phyloP scores from a whole-genome alignment of 1,284 basidiomycete species.

The Fistulinella cinereoalba region DNA sequence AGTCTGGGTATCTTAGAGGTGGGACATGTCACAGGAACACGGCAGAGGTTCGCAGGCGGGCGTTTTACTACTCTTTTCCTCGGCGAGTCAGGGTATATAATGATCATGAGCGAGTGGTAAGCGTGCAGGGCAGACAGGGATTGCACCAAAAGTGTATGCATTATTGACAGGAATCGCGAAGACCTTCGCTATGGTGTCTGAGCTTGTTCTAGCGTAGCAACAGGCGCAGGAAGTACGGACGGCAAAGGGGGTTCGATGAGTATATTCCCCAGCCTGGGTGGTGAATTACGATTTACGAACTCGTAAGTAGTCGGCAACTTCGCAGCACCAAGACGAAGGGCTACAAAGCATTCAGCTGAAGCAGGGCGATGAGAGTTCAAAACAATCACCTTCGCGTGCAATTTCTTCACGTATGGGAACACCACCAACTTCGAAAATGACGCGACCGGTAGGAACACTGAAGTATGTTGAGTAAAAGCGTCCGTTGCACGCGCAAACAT shows the following conservation, averaged over 20 bases:
- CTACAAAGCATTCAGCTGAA: constrained; percentile 40
- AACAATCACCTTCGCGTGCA: constrained; percentile 76
- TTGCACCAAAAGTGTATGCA: neutral
- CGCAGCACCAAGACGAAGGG: constrained; percentile 84
- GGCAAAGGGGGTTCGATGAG: constrained; percentile 44
- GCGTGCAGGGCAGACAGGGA: neutral
- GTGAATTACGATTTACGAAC: constrained; percentile 72
- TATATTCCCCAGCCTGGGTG: constrained; percentile 78
- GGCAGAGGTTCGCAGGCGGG: too few relatives aligned
- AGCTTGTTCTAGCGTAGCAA: constrained; percentile 12
- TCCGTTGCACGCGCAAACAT: neutral
- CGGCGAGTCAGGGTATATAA: neutral
- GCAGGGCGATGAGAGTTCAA: neutral
- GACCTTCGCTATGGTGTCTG: constrained; percentile 6
- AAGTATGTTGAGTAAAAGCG: neutral
- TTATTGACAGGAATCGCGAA: neutral
- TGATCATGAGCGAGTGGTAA: neutral
- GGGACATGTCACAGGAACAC: too few relatives aligned
- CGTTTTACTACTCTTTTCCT: too few relatives aligned
- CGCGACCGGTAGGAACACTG: constrained; percentile 88
- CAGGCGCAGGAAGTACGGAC: constrained; percentile 8
- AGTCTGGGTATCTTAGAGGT: too few relatives aligned
- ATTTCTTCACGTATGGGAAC: constrained; percentile 88
- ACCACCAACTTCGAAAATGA: constrained; percentile 94
- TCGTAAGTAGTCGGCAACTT: constrained; percentile 91